Conservation (phyloP, 345 rosid genomes). For the Arabidopsis arenosa region DNA sequence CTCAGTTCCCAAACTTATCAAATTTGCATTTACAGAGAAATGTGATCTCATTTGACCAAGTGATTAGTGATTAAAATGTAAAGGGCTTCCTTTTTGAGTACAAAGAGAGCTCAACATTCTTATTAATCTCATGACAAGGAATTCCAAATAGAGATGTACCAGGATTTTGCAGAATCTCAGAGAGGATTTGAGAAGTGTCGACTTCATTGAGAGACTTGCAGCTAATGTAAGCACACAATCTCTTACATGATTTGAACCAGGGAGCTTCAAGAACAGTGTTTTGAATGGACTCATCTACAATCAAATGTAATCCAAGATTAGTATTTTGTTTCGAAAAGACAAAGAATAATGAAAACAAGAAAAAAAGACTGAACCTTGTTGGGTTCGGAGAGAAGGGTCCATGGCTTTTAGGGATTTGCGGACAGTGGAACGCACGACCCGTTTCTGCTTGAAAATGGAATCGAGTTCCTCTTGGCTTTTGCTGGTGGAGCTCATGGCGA, state of each 20-base stretch:
- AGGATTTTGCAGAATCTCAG: conserved; percentile 56
- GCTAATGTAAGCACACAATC: conserved; percentile 88
- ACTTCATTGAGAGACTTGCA: conserved; percentile 86
- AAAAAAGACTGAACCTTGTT: conserved; percentile 54
- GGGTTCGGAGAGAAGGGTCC: conserved; percentile 75
- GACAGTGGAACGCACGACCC: conserved; percentile 65
- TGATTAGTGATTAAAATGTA: background rate
- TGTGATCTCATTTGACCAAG: conserved; percentile 2
- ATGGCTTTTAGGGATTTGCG: conserved; percentile 76
- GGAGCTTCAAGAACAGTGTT: conserved; percentile 71
- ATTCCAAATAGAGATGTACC: conserved; percentile 31
- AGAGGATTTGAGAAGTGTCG: conserved; percentile 66
- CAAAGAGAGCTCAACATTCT: conserved; percentile 19
- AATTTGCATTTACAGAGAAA: background rate
- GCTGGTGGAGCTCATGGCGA: conserved; percentile 44
- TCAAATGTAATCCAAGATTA: conserved; percentile 5
- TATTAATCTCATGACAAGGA: conserved; percentile 5
- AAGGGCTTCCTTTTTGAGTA: conserved; percentile 7
- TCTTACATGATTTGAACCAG: conserved; percentile 79
- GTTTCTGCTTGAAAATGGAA: conserved; percentile 68
- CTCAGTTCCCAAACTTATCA: conserved; percentile 8
- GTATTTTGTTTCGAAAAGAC: background rate
- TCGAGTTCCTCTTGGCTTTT: conserved; percentile 51
- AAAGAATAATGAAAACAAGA: background rate
- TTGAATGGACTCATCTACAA: conserved; percentile 72